Conservation (phyloP, 2,329 filamentous ascomycete genomes). For the Cytospora paraplurivora region DNA sequence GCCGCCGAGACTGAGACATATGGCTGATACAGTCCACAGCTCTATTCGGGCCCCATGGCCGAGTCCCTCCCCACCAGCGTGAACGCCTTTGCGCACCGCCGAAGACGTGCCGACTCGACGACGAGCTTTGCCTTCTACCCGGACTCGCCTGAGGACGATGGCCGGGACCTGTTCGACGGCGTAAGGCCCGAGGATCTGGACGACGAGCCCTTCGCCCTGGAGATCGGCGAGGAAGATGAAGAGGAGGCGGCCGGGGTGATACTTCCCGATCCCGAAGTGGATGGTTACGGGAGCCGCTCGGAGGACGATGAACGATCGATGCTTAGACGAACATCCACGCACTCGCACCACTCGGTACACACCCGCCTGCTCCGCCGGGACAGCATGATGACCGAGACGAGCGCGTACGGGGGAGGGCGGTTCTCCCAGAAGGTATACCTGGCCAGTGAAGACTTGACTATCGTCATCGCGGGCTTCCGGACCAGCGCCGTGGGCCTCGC, state of each 20-base stretch:
- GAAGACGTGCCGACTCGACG: conserved; percentile 74
- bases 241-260: conserved; percentile 10
- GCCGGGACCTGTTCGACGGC: conserved; percentile 32
- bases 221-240: conserved; percentile 43
- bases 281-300: conserved; percentile 43
- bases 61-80: conserved; percentile 95
- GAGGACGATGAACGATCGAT: conserved; percentile 47
- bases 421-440: conserved; percentile 91
- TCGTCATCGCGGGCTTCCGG: conserved; percentile 88
- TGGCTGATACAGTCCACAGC: conserved; percentile 42
- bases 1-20: conserved; percentile 8
- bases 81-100: conserved; percentile 85
- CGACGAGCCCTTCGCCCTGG: conserved; percentile 45
- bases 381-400: conserved; percentile 69
- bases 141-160: conserved; percentile 55
- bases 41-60: conserved; percentile 89
- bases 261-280: conserved; percentile 43
- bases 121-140: conserved; percentile 90
- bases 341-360: conserved; percentile 58
- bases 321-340: conserved; percentile 64
- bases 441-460: conserved; percentile 88
- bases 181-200: conserved; percentile 41
- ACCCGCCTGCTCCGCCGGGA: conserved; percentile 67
- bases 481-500: conserved; percentile 72
- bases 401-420: conserved; percentile 63